These are phyloP conservation scores for Cyberlindnera mississippiensis DNA, from an alignment of 805 yeast species.

Conservation along the genomic window DNA sequence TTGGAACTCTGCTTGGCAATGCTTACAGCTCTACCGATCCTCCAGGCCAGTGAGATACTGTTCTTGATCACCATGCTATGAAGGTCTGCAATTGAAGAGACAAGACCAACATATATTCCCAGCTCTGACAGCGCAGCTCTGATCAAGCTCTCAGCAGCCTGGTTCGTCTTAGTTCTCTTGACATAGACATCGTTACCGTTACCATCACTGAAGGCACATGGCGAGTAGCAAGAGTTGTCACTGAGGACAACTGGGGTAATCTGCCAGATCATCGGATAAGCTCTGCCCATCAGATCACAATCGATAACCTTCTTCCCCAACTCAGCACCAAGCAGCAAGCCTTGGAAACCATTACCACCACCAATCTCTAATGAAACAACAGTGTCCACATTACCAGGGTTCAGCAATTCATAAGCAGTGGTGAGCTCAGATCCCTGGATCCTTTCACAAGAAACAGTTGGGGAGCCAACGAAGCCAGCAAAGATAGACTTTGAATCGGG, in stretches of 20 bases:
- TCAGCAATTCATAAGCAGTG: slow-evolving; percentile 30
- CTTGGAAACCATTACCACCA: slow-evolving; percentile 40
- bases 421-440: slow-evolving; percentile 36
- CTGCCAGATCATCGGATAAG: slow-evolving; percentile 44
- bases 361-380: slow-evolving; percentile 40
- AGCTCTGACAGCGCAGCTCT: slow-evolving; percentile 41
- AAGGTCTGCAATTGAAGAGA: slow-evolving; percentile 31
- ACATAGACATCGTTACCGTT: slow-evolving; percentile 39
- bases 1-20: slow-evolving; percentile 36
- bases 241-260: slow-evolving; percentile 33
- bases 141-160: slow-evolving; percentile 34
- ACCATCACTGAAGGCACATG: slow-evolving; percentile 37
- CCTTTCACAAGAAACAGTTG: slow-evolving; percentile 44
- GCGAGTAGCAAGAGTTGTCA: slow-evolving; percentile 23
- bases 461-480: slow-evolving; percentile 43
- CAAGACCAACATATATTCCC: slow-evolving; percentile 39
- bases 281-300: slow-evolving; percentile 45
- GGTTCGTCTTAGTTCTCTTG: slow-evolving; percentile 31
- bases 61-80: slow-evolving; percentile 31
- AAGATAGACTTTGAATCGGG: slow-evolving; percentile 16
- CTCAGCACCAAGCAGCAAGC: slow-evolving; percentile 28
- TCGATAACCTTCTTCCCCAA: slow-evolving; percentile 32
- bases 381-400: slow-evolving; percentile 29
- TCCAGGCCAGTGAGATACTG: slow-evolving; percentile 42
- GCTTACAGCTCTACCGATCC: slow-evolving; percentile 42